Evolutionary conservation across 108 stramenopile species (phyloP).

Genomic region (Nitzschia inconspicua): DNA sequence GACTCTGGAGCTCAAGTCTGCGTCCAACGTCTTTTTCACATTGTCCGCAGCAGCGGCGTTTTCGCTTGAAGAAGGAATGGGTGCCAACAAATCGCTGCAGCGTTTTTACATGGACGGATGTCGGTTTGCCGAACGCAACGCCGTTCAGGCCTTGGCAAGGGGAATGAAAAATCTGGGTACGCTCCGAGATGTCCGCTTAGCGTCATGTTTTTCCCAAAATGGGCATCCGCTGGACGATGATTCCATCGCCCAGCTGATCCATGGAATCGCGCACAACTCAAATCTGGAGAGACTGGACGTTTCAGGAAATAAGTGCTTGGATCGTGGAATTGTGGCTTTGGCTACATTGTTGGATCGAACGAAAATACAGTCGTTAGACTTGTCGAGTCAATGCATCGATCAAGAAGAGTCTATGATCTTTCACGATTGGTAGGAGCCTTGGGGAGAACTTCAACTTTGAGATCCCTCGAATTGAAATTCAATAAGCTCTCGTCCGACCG

Average conservation of each 20-base stretch:
- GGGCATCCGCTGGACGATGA: slow-evolving; percentile 17
- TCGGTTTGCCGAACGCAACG: slow-evolving; percentile 10
- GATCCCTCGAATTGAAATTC: slow-evolving; percentile 5
- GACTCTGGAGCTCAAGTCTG: slow-evolving; percentile 1
- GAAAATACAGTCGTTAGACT: background rate
- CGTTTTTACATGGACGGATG: slow-evolving; percentile 2
- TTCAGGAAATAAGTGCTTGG: slow-evolving; percentile 14
- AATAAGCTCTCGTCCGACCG: slow-evolving; percentile 15
- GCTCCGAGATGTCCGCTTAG: slow-evolving; percentile 7
- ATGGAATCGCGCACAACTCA: slow-evolving; percentile 2
- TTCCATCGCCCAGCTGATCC: background rate
- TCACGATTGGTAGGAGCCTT: slow-evolving; percentile 19
- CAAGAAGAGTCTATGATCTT: slow-evolving; percentile 1
- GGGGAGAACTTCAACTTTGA: slow-evolving; percentile 7
- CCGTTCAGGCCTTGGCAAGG: background rate
- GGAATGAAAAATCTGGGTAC: slow-evolving; percentile 2
- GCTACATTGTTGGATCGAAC: slow-evolving; percentile 6
- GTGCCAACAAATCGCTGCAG: background rate
- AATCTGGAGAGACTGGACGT: slow-evolving; percentile 2
- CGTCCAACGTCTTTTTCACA: slow-evolving; percentile 12
- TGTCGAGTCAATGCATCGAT: slow-evolving; percentile 17
- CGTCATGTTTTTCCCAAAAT: slow-evolving; percentile 11
- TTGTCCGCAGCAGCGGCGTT: slow-evolving; percentile 12
- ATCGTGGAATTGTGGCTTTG: background rate
- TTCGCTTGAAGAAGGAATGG: slow-evolving; percentile 12